Conservation (phyloP, 179 eudicot genomes). For the Carnegiea gigantea region DNA sequence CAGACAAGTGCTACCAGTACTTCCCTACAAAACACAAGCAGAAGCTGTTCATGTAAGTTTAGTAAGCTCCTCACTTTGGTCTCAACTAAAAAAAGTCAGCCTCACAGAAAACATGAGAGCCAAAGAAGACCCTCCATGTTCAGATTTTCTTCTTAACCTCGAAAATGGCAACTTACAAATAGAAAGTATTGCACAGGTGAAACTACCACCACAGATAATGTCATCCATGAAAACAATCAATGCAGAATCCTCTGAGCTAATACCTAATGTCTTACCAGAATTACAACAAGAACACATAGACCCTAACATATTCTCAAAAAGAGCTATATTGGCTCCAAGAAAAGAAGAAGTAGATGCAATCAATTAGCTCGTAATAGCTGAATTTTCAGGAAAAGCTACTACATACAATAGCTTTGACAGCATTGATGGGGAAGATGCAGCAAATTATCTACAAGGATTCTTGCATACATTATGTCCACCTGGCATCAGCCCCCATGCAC, state of each 20-base stretch:
- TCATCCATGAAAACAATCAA: background rate
- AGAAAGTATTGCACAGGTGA: background rate
- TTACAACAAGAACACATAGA: background rate
- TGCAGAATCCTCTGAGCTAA: background rate
- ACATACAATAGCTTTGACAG: too few species aligned
- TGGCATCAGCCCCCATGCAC: too few species aligned
- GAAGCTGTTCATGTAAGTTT: slow-evolving; percentile 17
- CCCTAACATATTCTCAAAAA: background rate
- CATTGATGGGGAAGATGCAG: too few species aligned
- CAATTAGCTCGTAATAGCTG: too few species aligned
- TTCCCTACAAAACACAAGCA: background rate
- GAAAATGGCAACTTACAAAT: slow-evolving; percentile 16
- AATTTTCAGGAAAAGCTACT: too few species aligned
- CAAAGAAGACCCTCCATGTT: slow-evolving; percentile 7
- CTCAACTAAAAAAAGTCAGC: background rate
- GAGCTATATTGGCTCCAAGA: too few species aligned
- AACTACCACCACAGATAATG: background rate
- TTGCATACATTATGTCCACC: too few species aligned
- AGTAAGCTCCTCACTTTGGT: slow-evolving; percentile 18
- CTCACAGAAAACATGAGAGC: slow-evolving; percentile 24
- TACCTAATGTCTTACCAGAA: background rate
- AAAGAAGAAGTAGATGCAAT: too few species aligned
- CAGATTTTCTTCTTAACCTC: slow-evolving; percentile 14
- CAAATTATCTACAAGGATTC: too few species aligned
- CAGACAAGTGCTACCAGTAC: too few species aligned